These are phyloP conservation scores for Bipolaris zeicola DNA, from an alignment of 2,329 filamentous ascomycete species.

Conservation along the genomic window DNA sequence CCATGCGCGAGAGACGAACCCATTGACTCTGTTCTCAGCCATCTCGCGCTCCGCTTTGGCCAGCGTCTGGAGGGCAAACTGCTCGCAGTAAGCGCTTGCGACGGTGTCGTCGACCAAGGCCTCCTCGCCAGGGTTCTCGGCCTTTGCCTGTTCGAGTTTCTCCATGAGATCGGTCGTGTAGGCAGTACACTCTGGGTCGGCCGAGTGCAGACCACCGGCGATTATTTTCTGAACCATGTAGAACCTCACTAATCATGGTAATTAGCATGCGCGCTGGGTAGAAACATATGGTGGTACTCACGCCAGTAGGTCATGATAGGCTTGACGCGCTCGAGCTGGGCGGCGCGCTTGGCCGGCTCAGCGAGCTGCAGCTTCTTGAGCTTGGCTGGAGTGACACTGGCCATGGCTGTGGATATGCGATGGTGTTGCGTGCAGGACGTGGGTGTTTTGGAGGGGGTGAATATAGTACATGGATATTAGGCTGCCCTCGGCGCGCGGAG, in stretches of 20 bases:
- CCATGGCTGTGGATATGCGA: slow-evolving; percentile 60
- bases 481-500: slow-evolving; percentile 1
- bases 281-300: slow-evolving; percentile 55
- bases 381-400: slow-evolving; percentile 69
- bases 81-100: slow-evolving; percentile 89
- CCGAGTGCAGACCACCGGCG: slow-evolving; percentile 75
- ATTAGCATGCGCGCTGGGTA: slow-evolving; percentile 21
- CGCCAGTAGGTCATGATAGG: slow-evolving; percentile 96
- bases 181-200: slow-evolving; percentile 75
- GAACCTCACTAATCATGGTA: slow-evolving; percentile 29
- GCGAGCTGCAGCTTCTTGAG: slow-evolving; percentile 82
- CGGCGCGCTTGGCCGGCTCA: slow-evolving; percentile 81
- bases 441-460: not conserved
- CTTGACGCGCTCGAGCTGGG: slow-evolving; percentile 80
- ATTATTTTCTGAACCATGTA: slow-evolving; percentile 94
- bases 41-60: slow-evolving; percentile 82
- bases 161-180: slow-evolving; percentile 90
- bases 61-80: slow-evolving; percentile 90
- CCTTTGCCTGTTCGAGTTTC: slow-evolving; percentile 82
- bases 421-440: slow-evolving; percentile 1
- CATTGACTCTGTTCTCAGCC: slow-evolving; percentile 80
- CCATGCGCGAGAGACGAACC: slow-evolving; percentile 54
- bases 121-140: slow-evolving; percentile 75
- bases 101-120: slow-evolving; percentile 83
- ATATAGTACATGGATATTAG: slow-evolving; percentile 1